Conservation (phyloP, 139 green algal genomes). For the Closterium sp. region DNA sequence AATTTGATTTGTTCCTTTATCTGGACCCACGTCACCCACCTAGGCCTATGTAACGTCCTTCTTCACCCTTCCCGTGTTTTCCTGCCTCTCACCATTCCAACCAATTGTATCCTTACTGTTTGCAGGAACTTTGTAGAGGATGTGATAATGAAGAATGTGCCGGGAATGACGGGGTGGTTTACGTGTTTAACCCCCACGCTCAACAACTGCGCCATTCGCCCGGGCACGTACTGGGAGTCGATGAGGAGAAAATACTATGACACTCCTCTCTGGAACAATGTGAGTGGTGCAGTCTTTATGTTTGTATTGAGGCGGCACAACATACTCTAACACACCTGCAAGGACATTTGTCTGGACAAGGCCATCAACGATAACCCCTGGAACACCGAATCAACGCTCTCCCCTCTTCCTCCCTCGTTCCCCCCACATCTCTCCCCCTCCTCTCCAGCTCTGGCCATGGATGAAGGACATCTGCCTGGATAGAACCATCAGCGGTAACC, state of each 20-base stretch:
- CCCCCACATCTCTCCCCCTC: no score
- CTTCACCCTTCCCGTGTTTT: no score
- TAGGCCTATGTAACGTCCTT: not conserved
- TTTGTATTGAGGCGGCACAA: not conserved
- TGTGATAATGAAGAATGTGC: not conserved
- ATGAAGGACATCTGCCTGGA: not conserved
- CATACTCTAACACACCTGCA: no score
- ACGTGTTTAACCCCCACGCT: not conserved
- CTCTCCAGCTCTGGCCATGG: slow-evolving; percentile 3
- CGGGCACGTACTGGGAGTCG: slow-evolving; percentile 26
- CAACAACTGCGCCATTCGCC: slow-evolving; percentile 27
- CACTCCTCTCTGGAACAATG: slow-evolving; percentile 6
- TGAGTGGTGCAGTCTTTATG: not conserved
- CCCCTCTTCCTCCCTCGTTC: not conserved
- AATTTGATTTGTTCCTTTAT: no score
- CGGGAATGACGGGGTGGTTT: not conserved
- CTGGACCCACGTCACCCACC: no score
- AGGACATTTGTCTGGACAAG: no score
- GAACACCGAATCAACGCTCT: no score
- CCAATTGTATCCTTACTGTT: not conserved
- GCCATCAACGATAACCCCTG: no score
- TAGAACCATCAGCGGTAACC: not conserved
- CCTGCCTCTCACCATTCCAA: not conserved
- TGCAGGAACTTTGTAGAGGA: not conserved
- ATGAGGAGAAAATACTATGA: slow-evolving; percentile 2